Evolutionary conservation across 2,329 filamentous ascomycete genomes (phyloP).

Genomic region (Beauveria sp.): DNA sequence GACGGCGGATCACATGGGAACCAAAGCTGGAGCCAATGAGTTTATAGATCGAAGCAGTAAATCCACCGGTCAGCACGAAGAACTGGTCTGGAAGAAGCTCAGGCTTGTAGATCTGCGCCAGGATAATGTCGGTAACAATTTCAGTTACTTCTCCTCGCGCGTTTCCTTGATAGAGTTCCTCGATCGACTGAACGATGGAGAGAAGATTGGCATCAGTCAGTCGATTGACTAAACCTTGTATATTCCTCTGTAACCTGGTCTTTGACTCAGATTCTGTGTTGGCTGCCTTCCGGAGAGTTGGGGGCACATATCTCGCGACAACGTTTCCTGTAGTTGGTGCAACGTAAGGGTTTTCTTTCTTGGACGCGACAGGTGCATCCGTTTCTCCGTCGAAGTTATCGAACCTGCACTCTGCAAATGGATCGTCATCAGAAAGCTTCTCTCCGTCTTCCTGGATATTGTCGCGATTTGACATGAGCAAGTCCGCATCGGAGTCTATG

Average conservation of each 20-base stretch:
- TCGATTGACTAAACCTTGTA: constrained; percentile 85
- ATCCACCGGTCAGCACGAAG: constrained; percentile 82
- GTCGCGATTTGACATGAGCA: constrained; percentile 25
- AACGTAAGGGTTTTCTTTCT: constrained; percentile 81
- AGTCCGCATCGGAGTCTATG: constrained; percentile 27
- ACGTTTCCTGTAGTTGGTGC: constrained; percentile 51
- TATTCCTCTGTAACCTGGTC: constrained; percentile 64
- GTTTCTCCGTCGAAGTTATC: constrained; percentile 26
- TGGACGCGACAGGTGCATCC: constrained; percentile 29
- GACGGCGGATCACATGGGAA: constrained; percentile 71
- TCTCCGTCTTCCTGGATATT: constrained; percentile 15
- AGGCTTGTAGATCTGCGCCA: constrained; percentile 72
- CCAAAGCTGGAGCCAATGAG: constrained; percentile 83
- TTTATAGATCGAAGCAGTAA: constrained; percentile 81
- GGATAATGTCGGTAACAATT: constrained; percentile 66
- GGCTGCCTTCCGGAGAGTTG: constrained; percentile 62
- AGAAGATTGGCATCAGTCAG: constrained; percentile 86
- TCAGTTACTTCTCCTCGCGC: constrained; percentile 85
- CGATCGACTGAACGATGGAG: constrained; percentile 73
- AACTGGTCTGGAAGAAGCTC: constrained; percentile 80
- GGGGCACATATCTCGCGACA: constrained; percentile 76
- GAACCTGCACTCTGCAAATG: constrained; percentile 33
- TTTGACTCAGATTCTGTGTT: constrained; percentile 60
- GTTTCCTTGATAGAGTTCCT: constrained; percentile 74
- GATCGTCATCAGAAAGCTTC: constrained; percentile 19